Conservation (phyloP, 2,329 filamentous ascomycete genomes). For the Aspergillus sp. region DNA sequence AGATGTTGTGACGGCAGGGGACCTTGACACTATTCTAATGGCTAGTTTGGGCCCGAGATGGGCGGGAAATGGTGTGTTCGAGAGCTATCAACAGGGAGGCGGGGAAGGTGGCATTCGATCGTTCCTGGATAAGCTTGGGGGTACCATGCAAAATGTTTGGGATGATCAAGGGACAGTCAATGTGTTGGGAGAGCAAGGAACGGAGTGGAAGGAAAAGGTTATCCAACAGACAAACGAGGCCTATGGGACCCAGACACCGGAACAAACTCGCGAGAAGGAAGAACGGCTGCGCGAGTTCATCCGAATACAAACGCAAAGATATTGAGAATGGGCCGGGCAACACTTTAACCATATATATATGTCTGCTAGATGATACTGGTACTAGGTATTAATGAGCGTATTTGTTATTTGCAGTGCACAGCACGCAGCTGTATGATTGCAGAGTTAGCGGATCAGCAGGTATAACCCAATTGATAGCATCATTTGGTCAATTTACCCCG, state of each 20-base stretch:
- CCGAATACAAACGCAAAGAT: slow-evolving; percentile 21
- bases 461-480: too few relatives aligned
- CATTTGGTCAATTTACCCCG: too few relatives aligned
- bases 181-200: slow-evolving; percentile 39
- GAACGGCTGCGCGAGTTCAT: slow-evolving; percentile 26
- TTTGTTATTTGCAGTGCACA: too few relatives aligned
- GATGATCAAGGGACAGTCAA: slow-evolving; percentile 43
- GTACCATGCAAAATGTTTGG: slow-evolving; percentile 57
- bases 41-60: slow-evolving; percentile 55
- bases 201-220: slow-evolving; percentile 48
- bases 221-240: slow-evolving; percentile 47
- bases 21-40: slow-evolving; percentile 55
- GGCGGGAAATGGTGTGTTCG: slow-evolving; percentile 58
- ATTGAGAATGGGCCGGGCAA: background rate
- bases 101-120: slow-evolving; percentile 53
- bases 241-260: slow-evolving; percentile 41
- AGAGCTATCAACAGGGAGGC: slow-evolving; percentile 60
- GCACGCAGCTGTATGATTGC: too few relatives aligned
- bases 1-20: slow-evolving; percentile 53
- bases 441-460: too few relatives aligned
- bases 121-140: slow-evolving; percentile 58
- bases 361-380: too few relatives aligned
- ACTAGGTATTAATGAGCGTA: too few relatives aligned
- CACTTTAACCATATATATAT: background rate
- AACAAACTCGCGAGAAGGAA: slow-evolving; percentile 25